Percentiles rank a stretch among this genome's conserved stretches.
phyloP scores from a whole-genome alignment of 805 yeast genomes.

The Kazachstania kunashirensis region DNA sequence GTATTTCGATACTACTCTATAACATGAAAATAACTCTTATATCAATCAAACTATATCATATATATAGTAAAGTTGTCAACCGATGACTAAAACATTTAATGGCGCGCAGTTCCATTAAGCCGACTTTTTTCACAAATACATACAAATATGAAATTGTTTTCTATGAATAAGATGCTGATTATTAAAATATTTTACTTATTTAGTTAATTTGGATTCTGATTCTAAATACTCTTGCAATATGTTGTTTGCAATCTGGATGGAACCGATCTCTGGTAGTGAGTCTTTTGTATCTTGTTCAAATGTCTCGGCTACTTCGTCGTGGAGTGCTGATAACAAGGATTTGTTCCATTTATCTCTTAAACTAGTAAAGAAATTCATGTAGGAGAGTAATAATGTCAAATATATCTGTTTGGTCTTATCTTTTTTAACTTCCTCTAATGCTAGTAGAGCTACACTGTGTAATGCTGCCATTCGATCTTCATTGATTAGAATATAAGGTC shows the following conservation, averaged over 20 bases:
- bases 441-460: conserved; percentile 33
- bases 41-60: background rate
- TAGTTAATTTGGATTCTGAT: too few species aligned
- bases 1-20: too few species aligned
- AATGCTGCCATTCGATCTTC: conserved; percentile 36
- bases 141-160: background rate
- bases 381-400: conserved; percentile 35
- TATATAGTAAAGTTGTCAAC: background rate
- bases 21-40: background rate
- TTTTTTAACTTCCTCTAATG: conserved; percentile 27
- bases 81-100: background rate
- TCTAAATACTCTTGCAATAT: conserved; percentile 1
- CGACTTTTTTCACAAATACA: too few species aligned
- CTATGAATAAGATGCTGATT: too few species aligned
- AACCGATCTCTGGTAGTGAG: conserved; percentile 18
- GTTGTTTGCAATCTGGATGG: conserved; percentile 22
- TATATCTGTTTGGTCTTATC: conserved; percentile 3
- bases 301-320: conserved; percentile 23
- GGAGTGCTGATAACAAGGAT: conserved; percentile 23
- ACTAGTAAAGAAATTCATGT: conserved; percentile 43
- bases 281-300: conserved; percentile 15
- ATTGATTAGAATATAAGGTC: conserved; percentile 37
- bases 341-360: conserved; percentile 29
- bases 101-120: too few species aligned
- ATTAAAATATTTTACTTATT: too few species aligned